Evolutionary conservation across 495 filamentous ascomycete species (phyloP).

Genomic region (Tuber melanosporum): DNA sequence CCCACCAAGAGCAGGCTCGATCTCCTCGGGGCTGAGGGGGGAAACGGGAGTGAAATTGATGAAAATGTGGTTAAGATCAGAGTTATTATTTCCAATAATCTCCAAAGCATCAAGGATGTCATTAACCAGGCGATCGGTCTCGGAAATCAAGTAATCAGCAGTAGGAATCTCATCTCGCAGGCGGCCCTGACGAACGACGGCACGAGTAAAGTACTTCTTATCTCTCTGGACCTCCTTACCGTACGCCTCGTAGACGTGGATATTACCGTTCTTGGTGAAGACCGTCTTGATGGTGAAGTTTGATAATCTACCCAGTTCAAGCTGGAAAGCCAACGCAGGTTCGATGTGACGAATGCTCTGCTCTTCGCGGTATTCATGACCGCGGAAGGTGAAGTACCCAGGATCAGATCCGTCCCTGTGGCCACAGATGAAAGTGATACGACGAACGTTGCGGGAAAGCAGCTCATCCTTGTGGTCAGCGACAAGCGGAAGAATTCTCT

Average conservation of each 20-base stretch:
- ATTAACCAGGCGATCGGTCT: conserved; percentile 91
- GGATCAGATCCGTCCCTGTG: conserved; percentile 92
- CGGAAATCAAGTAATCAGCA: conserved; percentile 94
- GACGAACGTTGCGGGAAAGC: conserved; percentile 68
- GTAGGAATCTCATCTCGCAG: conserved; percentile 95
- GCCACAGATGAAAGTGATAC: conserved; percentile 93
- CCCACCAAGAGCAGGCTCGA: conserved; percentile 87
- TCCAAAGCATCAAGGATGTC: conserved; percentile 96
- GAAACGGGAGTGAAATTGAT: conserved; percentile 97
- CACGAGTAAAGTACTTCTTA: conserved; percentile 96
- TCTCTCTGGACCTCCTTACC: conserved; percentile 91
- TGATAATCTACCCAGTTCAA: conserved; percentile 83
- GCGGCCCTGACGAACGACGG: conserved; percentile 81
- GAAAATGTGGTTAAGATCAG: conserved; percentile 99
- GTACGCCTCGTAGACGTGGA: conserved; percentile 94
- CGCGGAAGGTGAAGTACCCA: conserved; percentile 95
- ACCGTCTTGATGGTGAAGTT: conserved; percentile 97
- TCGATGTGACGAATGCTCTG: conserved; percentile 94
- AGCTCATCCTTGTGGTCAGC: conserved; percentile 80
- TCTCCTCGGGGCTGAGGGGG: conserved; percentile 80
- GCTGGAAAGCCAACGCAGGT: conserved; percentile 94
- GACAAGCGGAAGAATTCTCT: conserved; percentile 65
- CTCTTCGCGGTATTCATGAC: conserved; percentile 81
- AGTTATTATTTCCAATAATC: conserved; percentile 98
- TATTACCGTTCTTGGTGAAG: conserved; percentile 97